phyloP scores from a whole-genome alignment of 2,329 filamentous ascomycete genomes.

The Fusarium fracticaudum region DNA sequence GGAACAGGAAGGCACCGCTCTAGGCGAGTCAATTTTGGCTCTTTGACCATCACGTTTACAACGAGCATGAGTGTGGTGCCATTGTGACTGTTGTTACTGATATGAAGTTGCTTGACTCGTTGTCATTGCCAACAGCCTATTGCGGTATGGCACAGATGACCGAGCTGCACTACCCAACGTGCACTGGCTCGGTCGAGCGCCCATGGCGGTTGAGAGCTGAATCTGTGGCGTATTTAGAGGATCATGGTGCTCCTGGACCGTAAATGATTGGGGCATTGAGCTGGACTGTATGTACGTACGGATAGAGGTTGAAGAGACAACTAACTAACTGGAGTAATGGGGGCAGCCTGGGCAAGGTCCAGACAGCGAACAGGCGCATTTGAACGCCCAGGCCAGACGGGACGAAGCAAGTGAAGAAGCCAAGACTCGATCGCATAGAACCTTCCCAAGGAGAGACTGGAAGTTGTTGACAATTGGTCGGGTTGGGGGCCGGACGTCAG shows the following conservation, averaged over 20 bases:
- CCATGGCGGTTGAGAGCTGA: slow-evolving; percentile 24
- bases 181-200: slow-evolving; percentile 29
- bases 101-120: slow-evolving; percentile 33
- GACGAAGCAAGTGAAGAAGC: slow-evolving; percentile 38
- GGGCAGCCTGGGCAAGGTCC: slow-evolving; percentile 20
- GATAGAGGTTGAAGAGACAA: not conserved
- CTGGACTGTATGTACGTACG: not conserved
- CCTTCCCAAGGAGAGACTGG: slow-evolving; percentile 33
- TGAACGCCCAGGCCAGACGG: slow-evolving; percentile 38
- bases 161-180: slow-evolving; percentile 20
- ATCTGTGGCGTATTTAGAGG: slow-evolving; percentile 31
- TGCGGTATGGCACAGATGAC: slow-evolving; percentile 26
- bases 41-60: slow-evolving; percentile 5
- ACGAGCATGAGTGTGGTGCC: slow-evolving; percentile 14
- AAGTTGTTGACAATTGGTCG: slow-evolving; percentile 34
- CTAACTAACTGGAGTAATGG: not conserved
- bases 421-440: slow-evolving; percentile 29
- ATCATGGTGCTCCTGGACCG: not conserved
- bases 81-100: slow-evolving; percentile 6
- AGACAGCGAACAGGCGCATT: slow-evolving; percentile 36
- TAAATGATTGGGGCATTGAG: not conserved
- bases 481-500: slow-evolving; percentile 37
- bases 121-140: slow-evolving; percentile 11
- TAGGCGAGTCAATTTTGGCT: slow-evolving; percentile 26
- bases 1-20: slow-evolving; percentile 27